phyloP scores from a whole-genome alignment of 2,329 filamentous ascomycete genomes.

The Penicillium sp. region DNA sequence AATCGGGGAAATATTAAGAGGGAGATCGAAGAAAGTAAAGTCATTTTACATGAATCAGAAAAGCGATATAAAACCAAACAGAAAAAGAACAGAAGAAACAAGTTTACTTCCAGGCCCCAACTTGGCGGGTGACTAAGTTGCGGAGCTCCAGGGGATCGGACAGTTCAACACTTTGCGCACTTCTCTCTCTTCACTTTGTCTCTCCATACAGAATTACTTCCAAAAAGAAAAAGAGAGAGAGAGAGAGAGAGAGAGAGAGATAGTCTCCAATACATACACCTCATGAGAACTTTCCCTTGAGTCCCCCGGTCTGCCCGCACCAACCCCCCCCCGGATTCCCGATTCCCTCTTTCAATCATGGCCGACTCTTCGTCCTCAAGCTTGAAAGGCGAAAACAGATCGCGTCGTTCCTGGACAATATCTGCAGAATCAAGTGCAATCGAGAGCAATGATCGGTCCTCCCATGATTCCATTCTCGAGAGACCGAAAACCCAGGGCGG shows the following conservation, averaged over 20 bases:
- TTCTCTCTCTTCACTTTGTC: background rate
- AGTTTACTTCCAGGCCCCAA: background rate
- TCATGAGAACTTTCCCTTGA: background rate
- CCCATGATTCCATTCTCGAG: conserved; percentile 40
- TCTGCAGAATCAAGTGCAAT: conserved; percentile 34
- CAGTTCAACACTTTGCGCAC: background rate
- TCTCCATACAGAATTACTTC: background rate
- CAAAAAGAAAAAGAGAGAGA: background rate
- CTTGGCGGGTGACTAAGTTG: conserved; percentile 11
- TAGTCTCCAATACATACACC: background rate
- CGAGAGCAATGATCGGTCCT: conserved; percentile 37
- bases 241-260: background rate
- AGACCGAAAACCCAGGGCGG: conserved; percentile 40
- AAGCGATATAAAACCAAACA: background rate
- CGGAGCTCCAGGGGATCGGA: conserved; percentile 5
- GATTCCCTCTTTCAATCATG: conserved; percentile 26
- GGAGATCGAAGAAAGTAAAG: background rate
- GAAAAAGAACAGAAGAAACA: background rate
- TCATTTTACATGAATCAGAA: background rate
- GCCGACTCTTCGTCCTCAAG: conserved; percentile 37
- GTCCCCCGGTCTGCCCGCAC: background rate
- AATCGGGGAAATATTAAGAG: background rate
- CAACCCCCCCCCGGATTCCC: background rate
- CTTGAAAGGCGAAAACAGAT: conserved; percentile 35
- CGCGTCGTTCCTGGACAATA: conserved; percentile 39